Evolutionary conservation across 345 rosid genomes (phyloP), one percentile per base, ranked within the genome.

Genomic region (Psidium friedrichsthalianum): DNA sequence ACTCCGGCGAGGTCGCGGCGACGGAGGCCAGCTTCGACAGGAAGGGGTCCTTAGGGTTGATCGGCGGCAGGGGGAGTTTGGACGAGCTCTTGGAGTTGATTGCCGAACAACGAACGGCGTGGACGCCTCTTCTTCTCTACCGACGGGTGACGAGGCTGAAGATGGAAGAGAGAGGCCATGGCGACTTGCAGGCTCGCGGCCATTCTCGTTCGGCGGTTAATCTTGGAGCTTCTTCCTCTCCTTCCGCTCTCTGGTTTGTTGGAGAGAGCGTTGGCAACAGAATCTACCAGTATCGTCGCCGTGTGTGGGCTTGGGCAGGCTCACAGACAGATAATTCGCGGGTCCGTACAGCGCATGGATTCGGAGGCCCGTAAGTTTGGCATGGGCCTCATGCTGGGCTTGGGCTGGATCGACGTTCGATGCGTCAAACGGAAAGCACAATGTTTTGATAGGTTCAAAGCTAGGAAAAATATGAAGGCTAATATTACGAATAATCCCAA

Each of bases 31-130:
- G 92, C 56, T 86, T 93, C 16, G 92, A 86, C 9, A 95, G 92
- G 82, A 95, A 95, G 6, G 95, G 94, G 90, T 94, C 99, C 22
- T 93, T 93, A 36, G 98, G 96, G 92, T 96, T 93, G 5, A 93
- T 5, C 2, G 97, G 96, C 52, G 98, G 94, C 88, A 91, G 88
- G 40, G 95, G 96, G 86, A 94, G 91, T 86, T 90, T 91, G 27
- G 95, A 91, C 6, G 97, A 84, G 82, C 84, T 84, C 90, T 82
- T 88, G 64, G 90, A 89, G 81, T 87, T 85, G 84, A 90, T 83
- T 55, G 91, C 90, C 51, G 86, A 86, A 85, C 92, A 82, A 54
- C 85, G 58, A 89, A 86, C 6, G 25, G 14, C 83, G 83, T 44
- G 16, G 51, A 40, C 51, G 11, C 84, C 16, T 8, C 84, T 82